Percentiles rank a stretch among this genome's conserved stretches.
These are phyloP conservation scores for Glomus cerebriforme DNA, from an alignment of 192 early-diverging fungal species.

Conservation along the genomic window DNA sequence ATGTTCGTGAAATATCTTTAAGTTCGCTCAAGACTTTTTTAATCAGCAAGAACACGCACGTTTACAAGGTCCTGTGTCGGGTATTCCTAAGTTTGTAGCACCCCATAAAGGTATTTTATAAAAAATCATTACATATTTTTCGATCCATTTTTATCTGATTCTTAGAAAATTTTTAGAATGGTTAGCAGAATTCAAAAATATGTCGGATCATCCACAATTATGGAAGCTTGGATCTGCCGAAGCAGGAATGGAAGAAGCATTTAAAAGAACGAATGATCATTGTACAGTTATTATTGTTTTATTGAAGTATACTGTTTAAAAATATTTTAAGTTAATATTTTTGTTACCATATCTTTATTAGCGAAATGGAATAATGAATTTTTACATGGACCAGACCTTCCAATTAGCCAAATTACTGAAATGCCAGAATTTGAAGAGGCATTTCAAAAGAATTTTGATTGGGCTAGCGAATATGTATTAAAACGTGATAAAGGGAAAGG, in stretches of 20 bases:
- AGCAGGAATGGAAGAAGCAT: constrained; percentile 46
- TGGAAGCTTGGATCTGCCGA: constrained; percentile 45
- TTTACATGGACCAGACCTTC: constrained; percentile 46
- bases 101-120: neutral
- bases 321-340: neutral
- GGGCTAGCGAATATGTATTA: constrained; percentile 75
- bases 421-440: constrained; percentile 59
- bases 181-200: constrained; percentile 38
- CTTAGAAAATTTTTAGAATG: constrained; percentile 17
- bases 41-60: neutral
- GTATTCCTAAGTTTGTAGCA: neutral
- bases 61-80: neutral
- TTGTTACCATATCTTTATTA: constrained; percentile 1
- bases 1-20: neutral
- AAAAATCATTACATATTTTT: neutral
- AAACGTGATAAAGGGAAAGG: constrained; percentile 62
- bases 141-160: neutral
- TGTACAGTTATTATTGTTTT: constrained; percentile 11
- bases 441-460: constrained; percentile 68
- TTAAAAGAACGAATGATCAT: constrained; percentile 34
- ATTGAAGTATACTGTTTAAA: neutral
- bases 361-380: constrained; percentile 56
- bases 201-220: neutral
- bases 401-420: constrained; percentile 36
- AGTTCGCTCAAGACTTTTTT: constrained; percentile 26